Evolutionary conservation across 108 stramenopile genomes (phyloP).

Genomic region (Nannochloropsis gaditana): DNA sequence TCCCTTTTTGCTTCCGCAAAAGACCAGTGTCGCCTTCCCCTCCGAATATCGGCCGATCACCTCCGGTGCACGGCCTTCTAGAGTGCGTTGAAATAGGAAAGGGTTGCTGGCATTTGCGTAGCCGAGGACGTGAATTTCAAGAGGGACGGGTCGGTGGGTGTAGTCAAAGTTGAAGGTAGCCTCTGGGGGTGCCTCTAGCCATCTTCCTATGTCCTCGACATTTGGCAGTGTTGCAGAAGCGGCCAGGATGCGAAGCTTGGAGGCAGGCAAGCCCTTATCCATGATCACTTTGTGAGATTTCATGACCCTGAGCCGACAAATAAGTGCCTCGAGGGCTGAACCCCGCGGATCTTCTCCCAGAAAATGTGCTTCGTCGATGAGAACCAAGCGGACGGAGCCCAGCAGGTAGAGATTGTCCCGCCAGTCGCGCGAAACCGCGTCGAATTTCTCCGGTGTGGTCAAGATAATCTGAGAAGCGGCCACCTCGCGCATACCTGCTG

Average conservation of each 20-base stretch:
- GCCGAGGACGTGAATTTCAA: slow-evolving; percentile 62
- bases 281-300: slow-evolving; percentile 49
- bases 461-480: slow-evolving; percentile 71
- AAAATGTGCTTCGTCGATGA: slow-evolving; percentile 90
- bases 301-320: slow-evolving; percentile 81
- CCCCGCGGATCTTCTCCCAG: slow-evolving; percentile 80
- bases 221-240: slow-evolving; percentile 93
- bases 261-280: slow-evolving; percentile 49
- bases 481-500: slow-evolving; percentile 59
- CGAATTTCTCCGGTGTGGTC: slow-evolving; percentile 94
- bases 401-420: slow-evolving; percentile 78
- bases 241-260: slow-evolving; percentile 71
- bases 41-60: slow-evolving; percentile 55
- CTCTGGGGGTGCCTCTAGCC: slow-evolving; percentile 70
- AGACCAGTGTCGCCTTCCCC: slow-evolving; percentile 74
- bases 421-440: slow-evolving; percentile 80
- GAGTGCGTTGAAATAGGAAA: slow-evolving; percentile 71
- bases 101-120: slow-evolving; percentile 67
- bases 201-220: slow-evolving; percentile 74
- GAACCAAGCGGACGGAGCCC: slow-evolving; percentile 74
- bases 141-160: slow-evolving; percentile 81
- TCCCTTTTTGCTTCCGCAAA: slow-evolving; percentile 88
- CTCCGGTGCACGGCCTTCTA: slow-evolving; percentile 48
- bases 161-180: slow-evolving; percentile 67
- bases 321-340: slow-evolving; percentile 72